Evolutionary conservation across 441 rosid species (phyloP).

Genomic region (Euphorbia schlechtendalii): DNA sequence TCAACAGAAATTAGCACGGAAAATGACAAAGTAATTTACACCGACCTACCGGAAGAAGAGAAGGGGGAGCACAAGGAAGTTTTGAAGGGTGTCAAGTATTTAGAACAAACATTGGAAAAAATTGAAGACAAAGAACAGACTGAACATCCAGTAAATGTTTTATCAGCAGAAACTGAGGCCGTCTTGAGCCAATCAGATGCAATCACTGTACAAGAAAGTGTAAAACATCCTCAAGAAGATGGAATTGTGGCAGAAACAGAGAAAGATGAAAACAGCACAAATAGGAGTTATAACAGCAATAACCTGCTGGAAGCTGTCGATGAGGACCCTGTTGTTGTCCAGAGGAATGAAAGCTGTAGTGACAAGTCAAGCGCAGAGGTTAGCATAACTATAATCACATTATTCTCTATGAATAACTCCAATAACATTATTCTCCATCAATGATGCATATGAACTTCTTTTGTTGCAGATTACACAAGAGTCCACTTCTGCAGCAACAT

Average conservation of each 20-base stretch:
- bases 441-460: conserved; percentile 7
- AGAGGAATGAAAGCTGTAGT: conserved; percentile 5
- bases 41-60: conserved; percentile 7
- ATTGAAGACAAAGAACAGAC: conserved; percentile 16
- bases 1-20: neutral
- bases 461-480: conserved; percentile 19
- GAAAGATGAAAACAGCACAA: conserved; percentile 17
- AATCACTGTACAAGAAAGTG: conserved; percentile 15
- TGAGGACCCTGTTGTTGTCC: conserved; percentile 11
- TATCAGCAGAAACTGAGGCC: conserved; percentile 9
- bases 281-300: conserved; percentile 11
- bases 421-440: neutral
- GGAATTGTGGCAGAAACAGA: conserved; percentile 9
- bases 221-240: conserved; percentile 9
- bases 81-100: conserved; percentile 16
- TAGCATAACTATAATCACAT: conserved; percentile 1
- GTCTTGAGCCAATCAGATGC: conserved; percentile 3
- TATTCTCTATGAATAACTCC: conserved; percentile 3
- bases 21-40: neutral
- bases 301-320: conserved; percentile 15
- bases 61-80: conserved; percentile 10
- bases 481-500: conserved; percentile 12
- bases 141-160: conserved; percentile 7
- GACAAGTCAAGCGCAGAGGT: conserved; percentile 24
- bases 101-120: conserved; percentile 9